Evolutionary conservation across 208 protist species (phyloP), one percentile per base, ranked within the genome.

Genomic region (Novymonas esmeraldas): DNA sequence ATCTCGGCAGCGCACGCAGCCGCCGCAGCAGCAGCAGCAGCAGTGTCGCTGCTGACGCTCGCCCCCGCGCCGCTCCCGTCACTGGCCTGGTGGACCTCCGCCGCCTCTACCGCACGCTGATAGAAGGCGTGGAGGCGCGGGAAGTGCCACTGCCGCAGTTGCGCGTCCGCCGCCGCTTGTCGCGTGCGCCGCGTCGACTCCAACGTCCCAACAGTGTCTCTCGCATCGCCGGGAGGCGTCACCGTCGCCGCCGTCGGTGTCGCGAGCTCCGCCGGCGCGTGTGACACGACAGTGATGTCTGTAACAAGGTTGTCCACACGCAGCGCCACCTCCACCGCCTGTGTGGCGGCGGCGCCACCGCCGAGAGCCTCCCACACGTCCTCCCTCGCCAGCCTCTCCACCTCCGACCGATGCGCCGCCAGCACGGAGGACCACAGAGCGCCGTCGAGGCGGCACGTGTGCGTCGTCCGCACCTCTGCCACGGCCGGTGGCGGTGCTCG

Each of bases 381-480:
- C 11, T 65, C 58, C 16, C 22, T 36, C 10, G 70, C 73, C 28
- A 80, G 36, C 9, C 31, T 29, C 22, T 51, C 31, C 0, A 84
- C 42, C 38, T 72, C 49, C 10, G 48, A 42, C 18, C 1, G 9
- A 38, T 71, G 41, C 13, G 18, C 6, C 14, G 34, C 48, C 24
- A 84, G 62, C 1, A 80, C 29, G 2, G 48, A 26, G 0, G 58
- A 20, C 78, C 78, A 84, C 36, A 71, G 16, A 14, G 75, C 51
- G 6, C 78, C 78, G 2, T 36, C 11, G 2, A 84, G 39, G 5
- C 44, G 42, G 29, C 44, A 73, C 24, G 57, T 56, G 64, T 71
- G 64, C 29, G 64, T 38, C 5, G 48, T 66, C 20, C 44, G 57
- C 20, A 66, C 56, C 26, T 61, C 39, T 3, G 39, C 34, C 26